phyloP scores from a whole-genome alignment of 2,329 filamentous ascomycete genomes.

The Colletotrichum somersetense region DNA sequence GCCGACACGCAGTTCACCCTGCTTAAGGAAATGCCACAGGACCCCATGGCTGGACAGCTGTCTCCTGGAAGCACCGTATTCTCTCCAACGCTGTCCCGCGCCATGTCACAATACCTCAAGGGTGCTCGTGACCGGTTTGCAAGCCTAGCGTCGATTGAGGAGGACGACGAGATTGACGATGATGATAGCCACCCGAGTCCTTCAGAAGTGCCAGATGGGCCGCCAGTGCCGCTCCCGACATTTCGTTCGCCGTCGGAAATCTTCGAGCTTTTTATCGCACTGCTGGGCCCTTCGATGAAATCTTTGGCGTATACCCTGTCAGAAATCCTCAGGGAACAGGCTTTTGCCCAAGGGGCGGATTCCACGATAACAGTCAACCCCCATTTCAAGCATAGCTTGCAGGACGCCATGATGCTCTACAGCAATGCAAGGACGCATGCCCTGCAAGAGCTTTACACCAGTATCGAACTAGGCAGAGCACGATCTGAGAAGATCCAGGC shows the following conservation, averaged over 20 bases:
- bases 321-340: constrained; percentile 87
- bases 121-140: constrained; percentile 59
- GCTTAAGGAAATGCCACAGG: constrained; percentile 71
- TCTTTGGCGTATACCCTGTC: constrained; percentile 93
- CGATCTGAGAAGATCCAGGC: constrained; percentile 83
- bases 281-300: constrained; percentile 94
- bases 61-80: constrained; percentile 49
- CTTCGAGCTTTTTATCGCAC: constrained; percentile 89
- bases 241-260: constrained; percentile 81
- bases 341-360: constrained; percentile 78
- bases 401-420: constrained; percentile 85
- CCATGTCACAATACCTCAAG: constrained; percentile 52
- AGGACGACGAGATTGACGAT: constrained; percentile 64
- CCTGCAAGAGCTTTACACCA: constrained; percentile 82
- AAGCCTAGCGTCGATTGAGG: constrained; percentile 72
- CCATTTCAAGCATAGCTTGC: constrained; percentile 83
- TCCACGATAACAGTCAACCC: constrained; percentile 81
- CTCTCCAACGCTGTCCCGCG: constrained; percentile 49
- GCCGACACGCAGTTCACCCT: constrained; percentile 90
- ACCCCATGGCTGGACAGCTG: constrained; percentile 47
- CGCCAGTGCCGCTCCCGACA: constrained; percentile 47
- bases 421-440: constrained; percentile 80
- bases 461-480: constrained; percentile 77
- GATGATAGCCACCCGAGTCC: constrained; percentile 57
- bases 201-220: constrained; percentile 48